These are phyloP conservation scores for Aspergillus conjunctus DNA, from an alignment of 495 filamentous ascomycete genomes.

Conservation along the genomic window DNA sequence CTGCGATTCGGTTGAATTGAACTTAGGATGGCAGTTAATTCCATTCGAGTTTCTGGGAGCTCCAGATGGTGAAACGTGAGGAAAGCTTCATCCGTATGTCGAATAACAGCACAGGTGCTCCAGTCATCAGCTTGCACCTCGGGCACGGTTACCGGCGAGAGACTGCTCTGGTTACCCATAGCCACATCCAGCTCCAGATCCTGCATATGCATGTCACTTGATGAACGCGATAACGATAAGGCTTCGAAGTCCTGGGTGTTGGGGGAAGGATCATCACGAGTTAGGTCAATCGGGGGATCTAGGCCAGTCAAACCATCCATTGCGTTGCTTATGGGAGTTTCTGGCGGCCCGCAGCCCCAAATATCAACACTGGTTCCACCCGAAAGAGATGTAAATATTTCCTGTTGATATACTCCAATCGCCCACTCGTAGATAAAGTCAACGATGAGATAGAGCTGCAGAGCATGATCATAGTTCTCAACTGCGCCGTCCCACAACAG, in stretches of 20 bases:
- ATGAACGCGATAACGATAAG: not conserved
- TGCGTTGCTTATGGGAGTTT: not conserved
- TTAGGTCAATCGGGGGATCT: not conserved
- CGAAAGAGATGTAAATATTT: not conserved
- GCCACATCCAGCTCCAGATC: not conserved
- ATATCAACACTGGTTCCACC: no score
- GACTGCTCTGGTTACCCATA: not conserved
- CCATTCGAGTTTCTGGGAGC: not conserved
- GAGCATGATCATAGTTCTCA: not conserved
- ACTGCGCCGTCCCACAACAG: not conserved
- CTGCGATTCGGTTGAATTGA: not conserved
- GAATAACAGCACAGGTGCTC: not conserved
- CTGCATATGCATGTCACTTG: not conserved
- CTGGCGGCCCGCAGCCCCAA: not conserved
- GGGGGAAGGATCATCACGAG: not conserved
- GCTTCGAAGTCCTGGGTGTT: not conserved
- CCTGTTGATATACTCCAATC: constrained; percentile 1
- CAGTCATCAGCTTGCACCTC: not conserved
- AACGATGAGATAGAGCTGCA: not conserved
- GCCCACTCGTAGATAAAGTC: constrained; percentile 1
- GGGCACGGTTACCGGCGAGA: not conserved
- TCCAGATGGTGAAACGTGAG: not conserved
- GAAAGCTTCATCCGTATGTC: not conserved
- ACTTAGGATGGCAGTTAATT: not conserved
- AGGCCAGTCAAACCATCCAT: no score